Base-by-base conservation (phyloP, 164 flowering plant species). In the Brasenia schreberi region DNA sequence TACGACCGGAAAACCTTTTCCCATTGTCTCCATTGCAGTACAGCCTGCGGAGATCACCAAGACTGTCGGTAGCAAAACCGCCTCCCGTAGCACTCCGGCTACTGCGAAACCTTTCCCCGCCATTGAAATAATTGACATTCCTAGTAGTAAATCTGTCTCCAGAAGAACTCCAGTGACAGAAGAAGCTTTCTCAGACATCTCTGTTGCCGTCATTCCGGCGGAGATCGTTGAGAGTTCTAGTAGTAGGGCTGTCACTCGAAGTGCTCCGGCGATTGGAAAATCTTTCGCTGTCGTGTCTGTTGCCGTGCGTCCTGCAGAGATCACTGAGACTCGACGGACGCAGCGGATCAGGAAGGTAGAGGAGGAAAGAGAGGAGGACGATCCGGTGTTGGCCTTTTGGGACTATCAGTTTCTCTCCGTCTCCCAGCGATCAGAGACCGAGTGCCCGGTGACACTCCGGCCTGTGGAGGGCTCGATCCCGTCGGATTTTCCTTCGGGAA, bases 391-490 rank as follows among this genome's bases (percentile, higher is more conserved):
- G 0, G 97, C 96, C 6, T 86, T 79, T 66, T 84, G 90, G 87
- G 98, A 94, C 77, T 94, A 94, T 78, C 97, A 91, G 45, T 83
- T 81, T 62, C 78, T 94, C 5, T 94, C 89, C 66, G 75, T 81
- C 12, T 94, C 98, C 0, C 98, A 94, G 70, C 81, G 97, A 0
- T 65, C 85, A 0, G 96, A 89, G 66, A 76, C 89, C 0, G 42
- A 63, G 0, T 66, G 77, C 3, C 87, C 95, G 0, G 44, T 89
- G 27, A 45, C 58, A 2, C 85, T 91, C 7, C 74, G 76, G 0
- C 62, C 69, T 0, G 82, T 85, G 4, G 85, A 87, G 5, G 98
- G 98, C 4, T 76, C 78, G 2, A 59, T 94, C 7, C 97, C 98
- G 0, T 7, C 49, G 7, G 95, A 82, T 59, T 89, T 94, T 64